A percentile compares a stretch with the other conserved stretches of the same genome.
These are phyloP conservation scores for Cercospora berteroae DNA, from an alignment of 2,329 filamentous ascomycete species.

Conservation along the genomic window DNA sequence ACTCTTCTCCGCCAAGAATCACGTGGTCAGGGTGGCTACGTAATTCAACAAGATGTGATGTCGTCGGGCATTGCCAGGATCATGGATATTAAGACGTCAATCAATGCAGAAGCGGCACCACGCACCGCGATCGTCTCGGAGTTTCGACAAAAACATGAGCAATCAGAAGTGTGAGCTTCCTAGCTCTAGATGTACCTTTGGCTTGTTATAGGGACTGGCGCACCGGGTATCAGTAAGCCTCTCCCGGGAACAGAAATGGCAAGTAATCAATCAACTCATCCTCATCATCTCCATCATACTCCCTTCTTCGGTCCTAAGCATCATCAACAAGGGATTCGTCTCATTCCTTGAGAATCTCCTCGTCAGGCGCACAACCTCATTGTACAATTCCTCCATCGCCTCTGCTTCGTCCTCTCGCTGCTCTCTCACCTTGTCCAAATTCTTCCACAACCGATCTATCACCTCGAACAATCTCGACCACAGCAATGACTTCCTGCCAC, in stretches of 20 bases:
- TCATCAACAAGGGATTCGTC: conserved; percentile 11
- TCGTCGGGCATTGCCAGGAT: conserved; percentile 1
- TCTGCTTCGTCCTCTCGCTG: conserved; percentile 4
- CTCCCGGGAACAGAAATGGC: not conserved
- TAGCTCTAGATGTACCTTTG: no score
- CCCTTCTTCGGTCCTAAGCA: conserved; percentile 14
- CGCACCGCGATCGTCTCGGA: not conserved
- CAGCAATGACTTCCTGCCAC: conserved; percentile 14
- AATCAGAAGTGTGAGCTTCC: not conserved
- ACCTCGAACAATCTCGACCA: conserved; percentile 15
- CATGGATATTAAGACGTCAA: not conserved
- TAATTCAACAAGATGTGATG: not conserved
- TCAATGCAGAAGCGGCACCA: not conserved
- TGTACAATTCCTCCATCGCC: conserved; percentile 11
- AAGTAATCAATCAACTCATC: conserved; percentile 2
- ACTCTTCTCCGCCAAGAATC: no score
- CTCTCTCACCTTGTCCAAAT: conserved; percentile 8
- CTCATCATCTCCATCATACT: conserved; percentile 13
- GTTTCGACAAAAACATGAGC: not conserved
- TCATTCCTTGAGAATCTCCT: conserved; percentile 10
- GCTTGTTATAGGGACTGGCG: not conserved
- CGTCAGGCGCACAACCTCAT: conserved; percentile 9
- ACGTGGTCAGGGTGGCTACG: no score
- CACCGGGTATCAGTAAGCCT: not conserved
- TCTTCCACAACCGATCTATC: conserved; percentile 13